Conservation (phyloP, 495 filamentous ascomycete species). For the Daldinia bambusicola region DNA sequence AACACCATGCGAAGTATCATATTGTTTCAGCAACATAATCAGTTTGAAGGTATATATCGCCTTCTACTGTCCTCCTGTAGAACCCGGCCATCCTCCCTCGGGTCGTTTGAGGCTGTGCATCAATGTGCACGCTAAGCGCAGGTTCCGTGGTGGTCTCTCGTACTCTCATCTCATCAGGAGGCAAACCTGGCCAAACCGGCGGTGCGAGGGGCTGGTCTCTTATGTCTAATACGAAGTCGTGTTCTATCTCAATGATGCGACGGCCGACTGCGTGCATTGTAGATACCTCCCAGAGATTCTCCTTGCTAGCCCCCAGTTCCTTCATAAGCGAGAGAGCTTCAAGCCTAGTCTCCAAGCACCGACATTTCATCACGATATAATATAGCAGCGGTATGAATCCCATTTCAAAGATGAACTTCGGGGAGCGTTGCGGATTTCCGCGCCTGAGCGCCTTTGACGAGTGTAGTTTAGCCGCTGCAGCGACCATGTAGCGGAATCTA, state of each 20-base stretch:
- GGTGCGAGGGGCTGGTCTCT: conserved; percentile 9
- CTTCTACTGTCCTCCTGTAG: conserved; percentile 35
- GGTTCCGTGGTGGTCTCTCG: conserved; percentile 33
- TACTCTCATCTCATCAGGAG: conserved; percentile 42
- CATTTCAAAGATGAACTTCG: conserved; percentile 62
- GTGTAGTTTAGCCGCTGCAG: conserved; percentile 44
- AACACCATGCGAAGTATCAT: background rate
- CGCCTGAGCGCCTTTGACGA: conserved; percentile 1
- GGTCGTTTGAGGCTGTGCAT: conserved; percentile 13
- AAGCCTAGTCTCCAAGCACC: conserved; percentile 56
- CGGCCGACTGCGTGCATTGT: conserved; percentile 46
- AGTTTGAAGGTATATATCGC: conserved; percentile 35
- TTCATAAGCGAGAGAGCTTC: conserved; percentile 54
- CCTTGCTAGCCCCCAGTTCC: conserved; percentile 47
- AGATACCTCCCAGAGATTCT: conserved; percentile 55
- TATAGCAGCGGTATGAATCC: conserved; percentile 61
- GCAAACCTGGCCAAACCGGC: conserved; percentile 31
- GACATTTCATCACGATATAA: conserved; percentile 62
- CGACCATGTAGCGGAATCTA: conserved; percentile 53
- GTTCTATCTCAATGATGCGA: conserved; percentile 42
- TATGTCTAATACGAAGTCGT: conserved; percentile 30
- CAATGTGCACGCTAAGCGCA: background rate
- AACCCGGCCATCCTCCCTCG: conserved; percentile 36
- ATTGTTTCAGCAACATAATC: conserved; percentile 30
- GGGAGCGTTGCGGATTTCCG: background rate